Percentiles rank a stretch among this genome's conserved stretches.
These are phyloP conservation scores for Yamadazyma trypodendri DNA, from an alignment of 1,139 yeast species.

Conservation along the genomic window DNA sequence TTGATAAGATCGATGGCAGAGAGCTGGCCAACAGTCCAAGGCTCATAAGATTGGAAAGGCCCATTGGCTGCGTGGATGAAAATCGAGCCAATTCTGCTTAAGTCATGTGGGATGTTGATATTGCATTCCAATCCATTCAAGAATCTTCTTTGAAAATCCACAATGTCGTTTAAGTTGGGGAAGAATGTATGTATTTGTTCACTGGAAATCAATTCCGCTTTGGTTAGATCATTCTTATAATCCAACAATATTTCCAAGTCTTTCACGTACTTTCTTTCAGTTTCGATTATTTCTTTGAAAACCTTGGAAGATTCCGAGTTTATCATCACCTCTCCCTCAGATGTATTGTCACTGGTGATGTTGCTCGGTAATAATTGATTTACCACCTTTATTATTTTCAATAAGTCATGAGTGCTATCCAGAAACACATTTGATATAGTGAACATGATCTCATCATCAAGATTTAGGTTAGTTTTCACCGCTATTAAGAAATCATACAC, in stretches of 20 bases:
- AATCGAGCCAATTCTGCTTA: constrained; percentile 85
- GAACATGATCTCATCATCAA: constrained; percentile 74
- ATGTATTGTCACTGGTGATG: constrained; percentile 15
- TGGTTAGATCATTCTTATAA: constrained; percentile 67
- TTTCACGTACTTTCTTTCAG: constrained; percentile 90
- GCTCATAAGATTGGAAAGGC: constrained; percentile 86
- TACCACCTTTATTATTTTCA: constrained; percentile 73
- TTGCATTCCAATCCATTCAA: constrained; percentile 88
- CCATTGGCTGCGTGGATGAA: constrained; percentile 76
- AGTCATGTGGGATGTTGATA: constrained; percentile 67
- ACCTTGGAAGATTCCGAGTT: constrained; percentile 70
- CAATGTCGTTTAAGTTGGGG: constrained; percentile 81
- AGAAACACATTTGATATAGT: constrained; percentile 89
- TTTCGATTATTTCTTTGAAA: constrained; percentile 77
- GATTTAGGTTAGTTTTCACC: constrained; percentile 72
- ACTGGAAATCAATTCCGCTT: constrained; percentile 65
- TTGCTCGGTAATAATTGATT: constrained; percentile 41
- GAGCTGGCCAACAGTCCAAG: constrained; percentile 84
- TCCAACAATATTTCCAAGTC: constrained; percentile 73
- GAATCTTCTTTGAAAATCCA: constrained; percentile 91
- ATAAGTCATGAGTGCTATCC: constrained; percentile 74
- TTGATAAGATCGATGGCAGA: constrained; percentile 81
- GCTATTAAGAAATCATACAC: constrained; percentile 90
- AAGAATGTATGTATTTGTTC: constrained; percentile 81
- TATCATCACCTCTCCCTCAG: constrained; percentile 29